Evolutionary conservation across 2,329 filamentous ascomycete genomes (phyloP), one percentile per base, ranked within the genome.

Genomic region (Pseudogymnoascus sp.): DNA sequence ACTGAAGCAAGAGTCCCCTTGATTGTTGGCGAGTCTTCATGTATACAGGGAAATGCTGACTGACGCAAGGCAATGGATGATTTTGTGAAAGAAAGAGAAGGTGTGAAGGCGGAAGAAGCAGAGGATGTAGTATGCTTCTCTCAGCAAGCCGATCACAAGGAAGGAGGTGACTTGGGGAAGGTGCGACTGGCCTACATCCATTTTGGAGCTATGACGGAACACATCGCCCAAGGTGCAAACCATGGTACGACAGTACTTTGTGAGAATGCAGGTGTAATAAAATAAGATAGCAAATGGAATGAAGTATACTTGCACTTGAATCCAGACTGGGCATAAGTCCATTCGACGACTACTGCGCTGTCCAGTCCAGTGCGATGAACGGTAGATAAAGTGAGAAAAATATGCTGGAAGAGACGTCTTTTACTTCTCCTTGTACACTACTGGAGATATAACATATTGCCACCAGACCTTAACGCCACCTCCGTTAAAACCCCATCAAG

Each of bases 341-440:
- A 17, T 17, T 54, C 47, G 5, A 21, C 47, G 5, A 13, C 15
- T 13, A 54, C 13, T 50, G 9, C 26, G 8, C 10, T 54, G 5
- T 17, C 47, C 15, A 21, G 9, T 11, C 15, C 29, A 17, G 33
- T 54, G 35, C 29, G 47, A 54, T 0, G 9, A 35, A 7, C 17
- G 29, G 47, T 35, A 17, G n/a, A 54, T 54, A 33, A 50, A 21
- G 29, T 54, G 29, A 54, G 29, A 54, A 54, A 2, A 33, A 31
- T 33, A 54, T 1, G n/a, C 9, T 21, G 15, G 15, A 21, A 54
- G 5, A 17, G 11, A 17, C 15, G 2, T 33, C 9, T 54, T 33
- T 33, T 54, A 54, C 47, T 54, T 54, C 47, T 54, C 47, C 47
- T 15, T 54, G 47, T 54, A 54, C 47, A 54, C 47, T 54, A 54